These are phyloP conservation scores for Fagopyrum homotropicum DNA, from an alignment of 148 eudicot species.

Conservation along the genomic window DNA sequence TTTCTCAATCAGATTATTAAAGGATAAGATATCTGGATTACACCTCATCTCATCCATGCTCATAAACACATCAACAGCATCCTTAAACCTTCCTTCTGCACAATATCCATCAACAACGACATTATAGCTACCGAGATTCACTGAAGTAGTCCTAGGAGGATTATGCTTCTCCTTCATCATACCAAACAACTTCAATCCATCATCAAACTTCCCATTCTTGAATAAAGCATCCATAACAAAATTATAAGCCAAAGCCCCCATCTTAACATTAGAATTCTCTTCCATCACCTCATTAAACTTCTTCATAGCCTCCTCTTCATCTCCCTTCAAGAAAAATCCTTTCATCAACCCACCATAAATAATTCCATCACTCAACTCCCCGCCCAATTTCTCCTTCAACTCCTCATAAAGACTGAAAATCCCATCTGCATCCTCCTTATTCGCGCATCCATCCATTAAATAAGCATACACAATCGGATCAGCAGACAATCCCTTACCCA, in stretches of 20 bases:
- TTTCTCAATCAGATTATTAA: conserved; percentile 67
- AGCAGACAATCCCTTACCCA: conserved; percentile 41
- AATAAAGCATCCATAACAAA: conserved; percentile 65
- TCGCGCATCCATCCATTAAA: conserved; percentile 71
- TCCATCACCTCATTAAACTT: conserved; percentile 40
- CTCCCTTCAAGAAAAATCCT: conserved; percentile 69
- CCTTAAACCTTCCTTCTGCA: conserved; percentile 44
- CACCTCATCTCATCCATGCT: conserved; percentile 78
- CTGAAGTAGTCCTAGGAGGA: conserved; percentile 54
- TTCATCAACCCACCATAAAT: conserved; percentile 76
- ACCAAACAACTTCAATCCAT: conserved; percentile 68
- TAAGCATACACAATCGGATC: conserved; percentile 59
- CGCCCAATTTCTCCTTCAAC: conserved; percentile 67
- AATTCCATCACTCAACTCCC: conserved; percentile 48
- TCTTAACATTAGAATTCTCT: conserved; percentile 47
- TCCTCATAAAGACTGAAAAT: conserved; percentile 65
- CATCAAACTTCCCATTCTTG: conserved; percentile 72
- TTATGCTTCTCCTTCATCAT: conserved; percentile 62
- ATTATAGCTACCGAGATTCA: conserved; percentile 84
- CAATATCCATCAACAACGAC: conserved; percentile 87
- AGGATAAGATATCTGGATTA: conserved; percentile 72
- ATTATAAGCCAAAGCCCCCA: conserved; percentile 67
- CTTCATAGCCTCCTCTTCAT: conserved; percentile 74
- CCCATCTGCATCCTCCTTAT: conserved; percentile 44
- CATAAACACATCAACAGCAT: conserved; percentile 71